phyloP scores from a whole-genome alignment of 257 asterid genomes.

The Gentiana straminea region DNA sequence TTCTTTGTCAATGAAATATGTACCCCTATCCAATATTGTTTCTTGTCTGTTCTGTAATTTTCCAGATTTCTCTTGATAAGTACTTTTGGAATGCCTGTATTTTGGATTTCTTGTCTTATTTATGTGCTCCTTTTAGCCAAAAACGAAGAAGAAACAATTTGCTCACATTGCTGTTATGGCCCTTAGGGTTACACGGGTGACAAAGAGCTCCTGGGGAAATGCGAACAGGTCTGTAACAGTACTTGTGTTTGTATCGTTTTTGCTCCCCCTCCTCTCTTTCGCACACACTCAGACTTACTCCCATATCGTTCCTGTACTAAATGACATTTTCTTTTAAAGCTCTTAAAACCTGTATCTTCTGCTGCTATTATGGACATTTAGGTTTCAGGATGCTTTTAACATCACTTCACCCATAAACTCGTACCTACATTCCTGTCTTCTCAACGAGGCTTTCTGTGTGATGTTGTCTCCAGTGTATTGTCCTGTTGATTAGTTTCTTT shows the following conservation, averaged over 20 bases:
- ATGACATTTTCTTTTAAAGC: not conserved
- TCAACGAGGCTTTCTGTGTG: not conserved
- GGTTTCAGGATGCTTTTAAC: no score
- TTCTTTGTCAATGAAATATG: not conserved
- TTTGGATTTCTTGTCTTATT: not conserved
- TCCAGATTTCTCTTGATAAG: not conserved
- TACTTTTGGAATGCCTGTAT: not conserved
- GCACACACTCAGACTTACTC: no score
- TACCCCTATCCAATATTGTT: not conserved
- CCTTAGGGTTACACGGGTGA: conserved; percentile 76
- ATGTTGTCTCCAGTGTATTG: not conserved
- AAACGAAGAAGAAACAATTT: conserved; percentile 1
- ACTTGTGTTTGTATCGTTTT: conserved; percentile 5
- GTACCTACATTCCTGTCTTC: not conserved
- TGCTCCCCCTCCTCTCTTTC: not conserved
- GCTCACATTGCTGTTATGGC: conserved; percentile 13
- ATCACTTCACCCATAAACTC: no score
- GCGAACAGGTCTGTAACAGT: conserved; percentile 67
- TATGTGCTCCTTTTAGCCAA: not conserved
- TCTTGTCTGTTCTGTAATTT: not conserved
- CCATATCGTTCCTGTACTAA: not conserved
- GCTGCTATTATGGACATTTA: no score
- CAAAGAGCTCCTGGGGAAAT: conserved; percentile 80
- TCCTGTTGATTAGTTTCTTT: not conserved
- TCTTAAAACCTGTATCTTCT: no score